These are phyloP conservation scores for Spinacia oleracea DNA, from an alignment of 179 eudicot genomes.

Conservation along the genomic window DNA sequence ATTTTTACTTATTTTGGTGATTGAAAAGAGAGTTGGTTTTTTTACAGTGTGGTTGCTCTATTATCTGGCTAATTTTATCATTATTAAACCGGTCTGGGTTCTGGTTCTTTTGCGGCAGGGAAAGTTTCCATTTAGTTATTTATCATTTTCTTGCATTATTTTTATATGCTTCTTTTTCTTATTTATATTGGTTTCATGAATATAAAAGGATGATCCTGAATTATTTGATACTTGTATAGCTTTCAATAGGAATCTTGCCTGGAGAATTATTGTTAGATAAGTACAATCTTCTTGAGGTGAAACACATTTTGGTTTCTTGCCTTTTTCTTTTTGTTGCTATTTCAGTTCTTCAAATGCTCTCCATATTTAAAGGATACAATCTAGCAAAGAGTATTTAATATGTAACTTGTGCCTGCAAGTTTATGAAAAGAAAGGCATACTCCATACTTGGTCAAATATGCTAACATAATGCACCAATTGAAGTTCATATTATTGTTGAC, in stretches of 20 bases:
- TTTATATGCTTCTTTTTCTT: neutral
- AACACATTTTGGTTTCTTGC: conserved; percentile 14
- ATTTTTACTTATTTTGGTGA: neutral
- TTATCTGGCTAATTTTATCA: neutral
- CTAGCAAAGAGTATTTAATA: neutral
- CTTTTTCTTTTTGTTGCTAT: neutral
- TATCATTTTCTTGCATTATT: neutral
- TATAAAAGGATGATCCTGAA: conserved; percentile 87
- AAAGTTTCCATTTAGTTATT: neutral
- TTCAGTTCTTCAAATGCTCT: neutral
- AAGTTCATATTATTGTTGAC: neutral
- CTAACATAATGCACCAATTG: conserved; percentile 7
- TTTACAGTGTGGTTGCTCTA: neutral
- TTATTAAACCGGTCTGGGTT: neutral
- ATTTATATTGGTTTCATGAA: conserved; percentile 19
- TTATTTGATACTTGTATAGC: conserved; percentile 94
- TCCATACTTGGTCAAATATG: neutral
- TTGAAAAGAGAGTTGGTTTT: neutral
- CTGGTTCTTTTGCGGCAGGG: neutral
- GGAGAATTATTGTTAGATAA: conserved; percentile 56
- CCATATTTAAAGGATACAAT: neutral
- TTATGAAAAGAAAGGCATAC: neutral
- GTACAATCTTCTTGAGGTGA: conserved; percentile 81
- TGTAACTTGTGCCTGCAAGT: neutral
- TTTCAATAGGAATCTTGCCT: conserved; percentile 87